Conservation (phyloP, 2,329 filamentous ascomycete species). For the Hypoxylon sp. region DNA sequence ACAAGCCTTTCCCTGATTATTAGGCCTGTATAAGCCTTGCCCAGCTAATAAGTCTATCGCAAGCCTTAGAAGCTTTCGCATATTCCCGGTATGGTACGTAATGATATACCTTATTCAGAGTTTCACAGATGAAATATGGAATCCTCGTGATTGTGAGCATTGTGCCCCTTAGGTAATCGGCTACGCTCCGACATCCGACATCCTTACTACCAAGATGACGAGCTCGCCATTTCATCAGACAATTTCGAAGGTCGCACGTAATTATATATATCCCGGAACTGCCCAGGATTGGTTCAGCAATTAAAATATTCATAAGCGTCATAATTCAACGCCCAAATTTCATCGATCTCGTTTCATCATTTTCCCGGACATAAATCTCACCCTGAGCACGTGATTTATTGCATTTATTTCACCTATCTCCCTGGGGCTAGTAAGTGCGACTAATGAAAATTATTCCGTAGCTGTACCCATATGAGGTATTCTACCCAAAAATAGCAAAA, state of each 20-base stretch:
- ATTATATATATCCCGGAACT: conserved; percentile 26
- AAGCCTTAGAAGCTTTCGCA: no score
- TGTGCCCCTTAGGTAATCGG: conserved; percentile 25
- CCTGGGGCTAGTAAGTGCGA: no score
- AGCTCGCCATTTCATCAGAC: conserved; percentile 33
- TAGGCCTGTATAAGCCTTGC: no score
- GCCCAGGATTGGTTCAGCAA: conserved; percentile 18
- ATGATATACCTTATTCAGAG: background rate
- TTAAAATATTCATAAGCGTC: conserved; percentile 12
- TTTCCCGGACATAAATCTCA: background rate
- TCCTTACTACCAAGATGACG: conserved; percentile 31
- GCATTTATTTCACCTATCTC: background rate
- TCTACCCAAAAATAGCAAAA: no score
- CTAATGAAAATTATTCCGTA: no score
- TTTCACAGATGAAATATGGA: no score
- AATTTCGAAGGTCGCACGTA: conserved; percentile 31
- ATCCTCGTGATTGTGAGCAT: background rate
- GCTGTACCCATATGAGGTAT: no score
- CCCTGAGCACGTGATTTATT: background rate
- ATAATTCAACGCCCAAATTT: background rate
- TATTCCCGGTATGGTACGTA: no score
- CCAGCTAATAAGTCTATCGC: no score
- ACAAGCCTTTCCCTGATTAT: no score
- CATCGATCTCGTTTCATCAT: background rate
- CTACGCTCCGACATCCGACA: conserved; percentile 35